These are phyloP conservation scores for Domatiomyces globalis DNA, from an alignment of 2,329 filamentous ascomycete genomes.

Conservation along the genomic window DNA sequence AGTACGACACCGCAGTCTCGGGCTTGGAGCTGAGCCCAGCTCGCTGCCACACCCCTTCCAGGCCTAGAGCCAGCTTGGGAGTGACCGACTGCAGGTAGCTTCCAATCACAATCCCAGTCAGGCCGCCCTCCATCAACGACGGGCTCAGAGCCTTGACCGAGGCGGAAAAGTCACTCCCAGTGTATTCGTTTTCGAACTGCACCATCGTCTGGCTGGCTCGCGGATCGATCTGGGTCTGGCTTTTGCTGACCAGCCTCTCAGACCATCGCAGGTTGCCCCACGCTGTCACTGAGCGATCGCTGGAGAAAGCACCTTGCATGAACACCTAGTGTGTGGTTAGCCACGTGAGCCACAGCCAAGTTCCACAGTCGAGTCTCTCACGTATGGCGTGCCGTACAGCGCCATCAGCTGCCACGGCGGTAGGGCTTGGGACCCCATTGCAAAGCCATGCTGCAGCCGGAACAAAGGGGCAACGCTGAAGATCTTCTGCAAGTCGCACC, in stretches of 20 bases:
- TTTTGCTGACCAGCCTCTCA: conserved; percentile 67
- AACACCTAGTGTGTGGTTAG: conserved; percentile 51
- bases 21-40: conserved; percentile 69
- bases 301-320: conserved; percentile 89
- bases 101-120: conserved; percentile 90
- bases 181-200: conserved; percentile 92
- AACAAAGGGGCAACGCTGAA: conserved; percentile 90
- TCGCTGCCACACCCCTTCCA: conserved; percentile 91
- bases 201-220: conserved; percentile 70
- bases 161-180: conserved; percentile 80
- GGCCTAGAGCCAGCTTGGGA: conserved; percentile 67
- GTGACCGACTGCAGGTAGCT: conserved; percentile 93
- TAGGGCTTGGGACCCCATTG: conserved; percentile 75
- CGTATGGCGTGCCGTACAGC: conserved; percentile 85
- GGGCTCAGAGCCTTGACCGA: conserved; percentile 91
- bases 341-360: conserved; percentile 1
- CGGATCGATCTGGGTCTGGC: conserved; percentile 70
- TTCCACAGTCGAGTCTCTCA: conserved; percentile 30
- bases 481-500: conserved; percentile 90
- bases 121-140: conserved; percentile 76
- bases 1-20: conserved; percentile 84
- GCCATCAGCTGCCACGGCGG: conserved; percentile 92
- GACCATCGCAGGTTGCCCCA: conserved; percentile 91
- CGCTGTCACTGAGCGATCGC: conserved; percentile 72
- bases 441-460: conserved; percentile 93